These are phyloP conservation scores for Aspergillus tanneri DNA, from an alignment of 2,329 filamentous ascomycete species.

Conservation along the genomic window DNA sequence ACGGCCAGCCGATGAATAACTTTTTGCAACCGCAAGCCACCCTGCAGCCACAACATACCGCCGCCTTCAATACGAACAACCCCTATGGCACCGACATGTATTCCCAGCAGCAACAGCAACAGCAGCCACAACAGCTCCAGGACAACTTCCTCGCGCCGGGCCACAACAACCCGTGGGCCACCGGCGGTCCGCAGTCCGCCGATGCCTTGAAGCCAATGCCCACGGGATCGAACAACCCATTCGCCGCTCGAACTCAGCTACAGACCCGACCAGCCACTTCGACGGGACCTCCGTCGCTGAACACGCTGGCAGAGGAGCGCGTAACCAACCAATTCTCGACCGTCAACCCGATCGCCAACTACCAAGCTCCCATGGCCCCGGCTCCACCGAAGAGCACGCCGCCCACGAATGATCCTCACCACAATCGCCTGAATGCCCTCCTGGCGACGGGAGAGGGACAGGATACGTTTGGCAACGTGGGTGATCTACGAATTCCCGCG, in stretches of 20 bases:
- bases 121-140: constrained; percentile 49
- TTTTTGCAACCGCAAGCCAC: constrained; percentile 53
- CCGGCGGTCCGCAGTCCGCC: constrained; percentile 56
- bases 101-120: constrained; percentile 51
- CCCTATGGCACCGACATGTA: constrained; percentile 54
- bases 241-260: constrained; percentile 67
- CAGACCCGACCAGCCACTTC: constrained; percentile 53
- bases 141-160: constrained; percentile 69
- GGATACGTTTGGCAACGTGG: constrained; percentile 97
- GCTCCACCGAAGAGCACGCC: constrained; percentile 36
- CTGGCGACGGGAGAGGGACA: constrained; percentile 85
- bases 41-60: constrained; percentile 59
- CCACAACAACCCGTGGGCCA: constrained; percentile 92
- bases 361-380: constrained; percentile 40
- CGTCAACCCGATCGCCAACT: constrained; percentile 51
- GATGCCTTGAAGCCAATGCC: constrained; percentile 74
- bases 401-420: constrained; percentile 53
- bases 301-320: constrained; percentile 79
- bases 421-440: constrained; percentile 78
- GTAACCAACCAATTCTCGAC: constrained; percentile 62
- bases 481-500: constrained; percentile 88
- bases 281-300: constrained; percentile 68
- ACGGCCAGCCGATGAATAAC: constrained; percentile 40
- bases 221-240: constrained; percentile 97
- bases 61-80: constrained; percentile 55